Base-by-base conservation (phyloP, 495 filamentous ascomycete genomes). In the Penicillium parvum region DNA sequence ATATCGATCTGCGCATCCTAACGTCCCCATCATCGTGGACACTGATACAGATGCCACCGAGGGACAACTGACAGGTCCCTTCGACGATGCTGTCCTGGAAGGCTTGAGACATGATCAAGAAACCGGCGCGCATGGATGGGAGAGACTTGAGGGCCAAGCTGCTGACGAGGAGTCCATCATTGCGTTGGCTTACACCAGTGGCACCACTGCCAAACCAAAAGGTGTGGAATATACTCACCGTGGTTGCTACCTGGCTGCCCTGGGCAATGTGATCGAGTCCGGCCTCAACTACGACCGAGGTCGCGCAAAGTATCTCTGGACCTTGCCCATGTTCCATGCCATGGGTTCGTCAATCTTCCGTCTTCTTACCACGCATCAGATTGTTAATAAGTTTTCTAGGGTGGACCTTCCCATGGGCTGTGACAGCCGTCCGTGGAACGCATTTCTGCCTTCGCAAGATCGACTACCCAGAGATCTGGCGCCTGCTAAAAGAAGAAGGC, bases 361-460 rank as follows among this genome's bases (percentile, higher is more conserved):
- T n/a, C n/a, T 14, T 16, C 19, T 20, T 10, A 4, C 14, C 27
- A 17, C 4, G 9, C 39, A 26, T 42, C 35, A 32, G 33, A 35
- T 14, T 18, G 11, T 35, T 42, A 37, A 42, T 25, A 15, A 16
- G 12, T 15, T 37, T 37, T 7, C 40, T 45, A 74, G 70, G 71
- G 25, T 90, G 87, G 87, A 90, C 81, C 7, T 87, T 86, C 56
- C 82, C 81, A 32, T 96, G 91, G 91, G 76, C 94, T 5, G 76
- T 98, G 20, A 95, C 91, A 23, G 86, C 89, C 4, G 88, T 91
- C 7, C 76, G 92, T 49, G 92, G 90, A 20, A 96, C 91, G 6
- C 89, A 98, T 66, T 95, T 94, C 61, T 95, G 89, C 61, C 74
- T 97, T 15, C 79, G 92, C 50, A 96, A 94, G 69, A 86, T 98